Base-by-base conservation (phyloP, 2,329 filamentous ascomycete species). In the Ascochyta viciae-villosae region DNA sequence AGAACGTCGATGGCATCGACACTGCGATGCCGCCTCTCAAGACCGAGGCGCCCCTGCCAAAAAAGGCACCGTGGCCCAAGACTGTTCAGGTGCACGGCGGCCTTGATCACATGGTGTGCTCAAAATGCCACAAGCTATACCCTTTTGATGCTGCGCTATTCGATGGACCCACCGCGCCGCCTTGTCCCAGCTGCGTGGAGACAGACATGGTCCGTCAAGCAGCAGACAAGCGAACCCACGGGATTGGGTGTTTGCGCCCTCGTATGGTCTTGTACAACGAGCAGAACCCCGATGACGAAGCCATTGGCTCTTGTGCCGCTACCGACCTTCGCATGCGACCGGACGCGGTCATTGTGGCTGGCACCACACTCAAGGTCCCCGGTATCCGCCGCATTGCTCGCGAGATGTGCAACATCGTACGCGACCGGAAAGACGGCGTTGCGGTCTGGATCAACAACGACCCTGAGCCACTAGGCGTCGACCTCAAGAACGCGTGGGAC, bases 221-320 rank as follows among this genome's bases (percentile, higher is more conserved):
- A 60, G 90, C 88, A 12, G 92, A 93, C 44, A 94, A 96, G 77
- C 87, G 95, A 56, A 96, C 93, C 71, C 95, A 97, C 70, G 95
- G 95, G 1, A 90, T 99, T 66, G 95, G 95, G 38, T 87, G 91
- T 58, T 80, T 99, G 60, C 87, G 95, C 22, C 95, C 95, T 22
- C 87, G 95, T 54, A 97, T 99, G 80, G 94, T 98, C 4, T 83
- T 99, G 9, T 99, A 99, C 80, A 97, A 98, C 73, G 95, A 99
- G 75, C 89, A 91, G 74, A 97, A 98, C 72, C 95, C 95, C 0
- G 95, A 99, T 63, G 92, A 95, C 64, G 94, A 97, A 66, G 94
- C 95, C 13, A 99, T 99, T 73, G 93, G 94, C 39, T 91, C 91
- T 22, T 93, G 96, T 37, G 92, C 93, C 47, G 87, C 87, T 62